These are phyloP conservation scores for Sporothrix phasma DNA, from an alignment of 2,329 filamentous ascomycete species.

Conservation along the genomic window DNA sequence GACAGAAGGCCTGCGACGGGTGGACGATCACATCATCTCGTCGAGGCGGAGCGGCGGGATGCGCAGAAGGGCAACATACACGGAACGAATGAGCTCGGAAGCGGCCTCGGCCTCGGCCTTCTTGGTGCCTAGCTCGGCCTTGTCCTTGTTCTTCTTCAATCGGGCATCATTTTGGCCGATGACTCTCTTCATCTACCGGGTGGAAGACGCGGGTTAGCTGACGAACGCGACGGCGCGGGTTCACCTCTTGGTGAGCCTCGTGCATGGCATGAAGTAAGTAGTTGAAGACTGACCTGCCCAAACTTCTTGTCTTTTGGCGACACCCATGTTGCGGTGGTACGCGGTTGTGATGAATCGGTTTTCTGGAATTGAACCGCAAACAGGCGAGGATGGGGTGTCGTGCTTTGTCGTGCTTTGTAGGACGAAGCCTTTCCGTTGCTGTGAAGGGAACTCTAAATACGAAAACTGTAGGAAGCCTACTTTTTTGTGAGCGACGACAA, in stretches of 20 bases:
- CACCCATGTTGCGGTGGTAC: slow-evolving; percentile 54
- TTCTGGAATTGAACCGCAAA: not conserved
- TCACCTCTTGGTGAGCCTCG: not conserved
- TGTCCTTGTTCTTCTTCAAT: slow-evolving; percentile 69
- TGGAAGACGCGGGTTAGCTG: not conserved
- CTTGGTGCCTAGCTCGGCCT: slow-evolving; percentile 37
- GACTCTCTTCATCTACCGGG: slow-evolving; percentile 59
- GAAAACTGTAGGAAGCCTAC: not conserved
- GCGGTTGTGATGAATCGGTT: not conserved
- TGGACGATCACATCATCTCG: not conserved
- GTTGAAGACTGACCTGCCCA: slow-evolving; percentile 34
- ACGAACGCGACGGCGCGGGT: not conserved
- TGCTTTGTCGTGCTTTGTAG: slow-evolving; percentile 6
- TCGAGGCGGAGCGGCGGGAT: not conserved
- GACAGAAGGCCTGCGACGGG: not conserved
- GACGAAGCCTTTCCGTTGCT: not conserved
- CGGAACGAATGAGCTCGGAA: slow-evolving; percentile 18
- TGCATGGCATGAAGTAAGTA: not conserved
- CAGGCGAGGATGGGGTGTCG: not conserved
- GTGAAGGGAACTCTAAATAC: not conserved
- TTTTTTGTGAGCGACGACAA: not conserved
- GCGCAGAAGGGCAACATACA: slow-evolving; percentile 11
- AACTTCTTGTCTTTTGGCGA: slow-evolving; percentile 88
- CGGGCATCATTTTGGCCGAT: slow-evolving; percentile 73
- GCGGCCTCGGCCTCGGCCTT: slow-evolving; percentile 31